Conservation (phyloP, 192 early-diverging fungal species). For the Backusella psychrophila region DNA sequence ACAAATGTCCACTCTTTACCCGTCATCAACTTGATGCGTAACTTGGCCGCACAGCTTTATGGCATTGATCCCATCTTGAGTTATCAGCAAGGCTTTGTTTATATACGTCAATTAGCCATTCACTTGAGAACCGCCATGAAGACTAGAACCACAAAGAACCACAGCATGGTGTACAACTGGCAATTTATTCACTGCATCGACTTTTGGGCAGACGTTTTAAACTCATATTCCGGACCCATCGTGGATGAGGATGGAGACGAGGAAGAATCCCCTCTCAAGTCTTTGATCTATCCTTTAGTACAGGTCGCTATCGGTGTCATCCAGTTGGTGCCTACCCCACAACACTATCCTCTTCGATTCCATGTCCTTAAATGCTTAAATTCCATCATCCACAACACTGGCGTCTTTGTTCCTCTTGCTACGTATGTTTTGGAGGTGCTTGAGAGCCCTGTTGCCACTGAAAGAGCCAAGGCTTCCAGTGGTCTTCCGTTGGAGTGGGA, state of each 20-base stretch:
- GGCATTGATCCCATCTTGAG: slow-evolving; percentile 73
- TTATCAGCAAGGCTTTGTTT: slow-evolving; percentile 93
- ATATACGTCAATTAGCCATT: slow-evolving; percentile 92
- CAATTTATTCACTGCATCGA: slow-evolving; percentile 91
- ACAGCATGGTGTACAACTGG: slow-evolving; percentile 95
- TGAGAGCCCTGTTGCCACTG: slow-evolving; percentile 59
- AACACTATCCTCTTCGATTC: slow-evolving; percentile 92
- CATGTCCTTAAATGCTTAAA: slow-evolving; percentile 75
- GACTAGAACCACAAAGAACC: slow-evolving; percentile 58
- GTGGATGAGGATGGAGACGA: slow-evolving; percentile 37
- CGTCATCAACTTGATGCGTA: slow-evolving; percentile 87
- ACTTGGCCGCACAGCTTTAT: slow-evolving; percentile 88
- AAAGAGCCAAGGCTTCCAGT: slow-evolving; percentile 61
- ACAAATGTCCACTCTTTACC: slow-evolving; percentile 81
- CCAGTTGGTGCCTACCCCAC: slow-evolving; percentile 80
- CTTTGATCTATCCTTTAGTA: slow-evolving; percentile 88
- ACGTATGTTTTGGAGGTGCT: slow-evolving; percentile 84
- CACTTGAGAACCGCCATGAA: slow-evolving; percentile 84
- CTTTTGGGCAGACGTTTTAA: slow-evolving; percentile 85
- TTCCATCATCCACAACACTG: slow-evolving; percentile 68
- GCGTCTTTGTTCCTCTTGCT: slow-evolving; percentile 82
- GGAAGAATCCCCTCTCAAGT: slow-evolving; percentile 54
- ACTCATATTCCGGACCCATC: slow-evolving; percentile 61
- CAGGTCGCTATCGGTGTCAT: slow-evolving; percentile 74
- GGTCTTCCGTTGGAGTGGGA: slow-evolving; percentile 83